Conservation (phyloP, 2,329 filamentous ascomycete genomes). For the Phialocephala subalpina region DNA sequence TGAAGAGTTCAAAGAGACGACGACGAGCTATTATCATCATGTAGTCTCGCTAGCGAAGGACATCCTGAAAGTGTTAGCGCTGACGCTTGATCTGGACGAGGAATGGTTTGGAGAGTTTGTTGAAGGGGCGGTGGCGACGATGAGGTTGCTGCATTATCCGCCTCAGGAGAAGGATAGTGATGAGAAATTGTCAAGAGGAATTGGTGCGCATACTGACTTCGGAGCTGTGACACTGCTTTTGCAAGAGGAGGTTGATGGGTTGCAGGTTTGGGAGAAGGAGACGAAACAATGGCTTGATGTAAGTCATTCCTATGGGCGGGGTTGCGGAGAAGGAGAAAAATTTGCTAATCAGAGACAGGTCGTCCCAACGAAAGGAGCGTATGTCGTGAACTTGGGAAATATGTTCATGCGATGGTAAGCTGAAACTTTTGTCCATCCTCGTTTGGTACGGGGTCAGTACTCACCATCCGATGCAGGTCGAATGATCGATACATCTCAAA, state of each 20-base stretch:
- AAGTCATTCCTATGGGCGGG: background rate
- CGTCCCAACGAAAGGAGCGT: constrained; percentile 51
- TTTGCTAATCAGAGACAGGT: constrained; percentile 9
- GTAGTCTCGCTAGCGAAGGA: constrained; percentile 50
- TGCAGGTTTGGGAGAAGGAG: constrained; percentile 55
- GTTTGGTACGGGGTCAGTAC: constrained; percentile 41
- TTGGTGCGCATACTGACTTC: constrained; percentile 61
- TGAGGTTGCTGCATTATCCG: constrained; percentile 57
- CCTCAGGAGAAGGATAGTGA: constrained; percentile 45
- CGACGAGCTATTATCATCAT: constrained; percentile 50
- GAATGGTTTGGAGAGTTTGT: constrained; percentile 52
- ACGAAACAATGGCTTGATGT: constrained; percentile 49
- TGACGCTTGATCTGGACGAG: constrained; percentile 49
- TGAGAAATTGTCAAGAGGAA: constrained; percentile 50
- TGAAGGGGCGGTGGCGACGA: constrained; percentile 48
- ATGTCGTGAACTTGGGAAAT: constrained; percentile 58
- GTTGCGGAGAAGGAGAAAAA: background rate
- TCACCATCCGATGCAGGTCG: constrained; percentile 4
- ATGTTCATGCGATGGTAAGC: constrained; percentile 51
- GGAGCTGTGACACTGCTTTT: constrained; percentile 60
- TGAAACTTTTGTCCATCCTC: no score
- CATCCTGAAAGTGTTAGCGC: constrained; percentile 50
- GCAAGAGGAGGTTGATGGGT: constrained; percentile 54
- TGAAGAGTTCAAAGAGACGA: constrained; percentile 46
- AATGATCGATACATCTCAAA: constrained; percentile 18